Conservation (phyloP, 2,329 filamentous ascomycete species). For the Fonsecaea nubica region DNA sequence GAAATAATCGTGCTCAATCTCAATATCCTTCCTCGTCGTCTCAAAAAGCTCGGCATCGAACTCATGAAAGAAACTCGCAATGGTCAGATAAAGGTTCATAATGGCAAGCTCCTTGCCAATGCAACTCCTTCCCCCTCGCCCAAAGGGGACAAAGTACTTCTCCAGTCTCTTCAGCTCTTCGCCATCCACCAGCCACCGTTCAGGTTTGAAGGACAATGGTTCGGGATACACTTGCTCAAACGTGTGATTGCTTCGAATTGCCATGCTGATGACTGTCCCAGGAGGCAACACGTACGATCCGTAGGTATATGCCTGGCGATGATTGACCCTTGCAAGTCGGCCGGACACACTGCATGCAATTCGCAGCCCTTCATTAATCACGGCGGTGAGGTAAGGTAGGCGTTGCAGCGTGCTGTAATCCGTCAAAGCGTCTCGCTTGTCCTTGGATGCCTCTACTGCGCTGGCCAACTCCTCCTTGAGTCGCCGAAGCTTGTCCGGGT, state of each 20-base stretch:
- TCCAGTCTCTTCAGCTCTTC: slow-evolving; percentile 39
- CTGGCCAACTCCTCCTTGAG: slow-evolving; percentile 44
- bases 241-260: slow-evolving; percentile 35
- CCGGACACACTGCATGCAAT: slow-evolving; percentile 54
- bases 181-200: slow-evolving; percentile 40
- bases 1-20: slow-evolving; percentile 43
- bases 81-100: slow-evolving; percentile 43
- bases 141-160: slow-evolving; percentile 41
- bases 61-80: slow-evolving; percentile 41
- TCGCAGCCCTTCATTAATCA: slow-evolving; percentile 58
- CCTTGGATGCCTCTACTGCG: slow-evolving; percentile 40
- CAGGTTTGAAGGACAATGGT: slow-evolving; percentile 46
- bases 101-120: slow-evolving; percentile 42
- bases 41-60: slow-evolving; percentile 43
- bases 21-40: slow-evolving; percentile 42
- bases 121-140: slow-evolving; percentile 40
- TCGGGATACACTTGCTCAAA: slow-evolving; percentile 48
- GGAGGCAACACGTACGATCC: slow-evolving; percentile 34
- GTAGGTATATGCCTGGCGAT: slow-evolving; percentile 27
- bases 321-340: slow-evolving; percentile 33
- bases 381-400: slow-evolving; percentile 57
- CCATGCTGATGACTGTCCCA: slow-evolving; percentile 39
- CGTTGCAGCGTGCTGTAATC: slow-evolving; percentile 31
- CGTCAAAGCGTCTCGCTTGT: slow-evolving; percentile 21
- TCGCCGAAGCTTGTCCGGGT: slow-evolving; percentile 35